Base-by-base conservation (phyloP, 2,329 filamentous ascomycete genomes). In the Plectosphaerella plurivora region DNA sequence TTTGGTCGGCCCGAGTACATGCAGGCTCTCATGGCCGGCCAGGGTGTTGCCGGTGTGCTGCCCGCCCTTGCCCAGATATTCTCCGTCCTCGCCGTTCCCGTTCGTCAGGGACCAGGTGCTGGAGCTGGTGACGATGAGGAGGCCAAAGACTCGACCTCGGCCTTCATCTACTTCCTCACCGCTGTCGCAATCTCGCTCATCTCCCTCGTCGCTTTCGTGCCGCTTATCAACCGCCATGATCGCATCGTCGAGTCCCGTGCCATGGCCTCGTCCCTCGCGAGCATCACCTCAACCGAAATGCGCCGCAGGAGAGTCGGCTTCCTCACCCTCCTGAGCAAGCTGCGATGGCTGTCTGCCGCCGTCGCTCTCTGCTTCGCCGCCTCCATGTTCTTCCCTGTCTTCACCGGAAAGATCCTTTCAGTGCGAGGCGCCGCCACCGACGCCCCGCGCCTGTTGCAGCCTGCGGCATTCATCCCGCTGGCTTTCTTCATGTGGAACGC, bases 351-450 rank as follows among this genome's bases (percentile, higher is more conserved):
- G 14, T 83, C 90, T 0, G 74, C 78, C n/a, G 83, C 89, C 8
- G 83, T 97, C 14, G 91, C 90, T 61, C 66, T 92, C 57, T 91
- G 87, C 64, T 97, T 97, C 63, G 72, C 79, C 42, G 73, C 93
- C 51, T 92, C 92, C 48, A 97, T 99, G 93, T 85, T 94, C 66
- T 97, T 92, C 74, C 94, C 94, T 1, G 89, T 97, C 55, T 95
- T 95, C 70, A 97, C 94, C 0, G 73, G 79, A 53, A 83, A 87
- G 68, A 86, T 74, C 57, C 61, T 71, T 35, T 81, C 78, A 9
- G 73, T 79, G 3, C 56, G 58, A 41, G 52, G 52, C 33, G 69
- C 56, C 6, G 53, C 61, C n/a, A 60, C 66, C 28, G 56, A 64
- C 8, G 76, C 80, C 12, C 73, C 78, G 12, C 71, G 77, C 15